Evolutionary conservation across 2,329 filamentous ascomycete species (phyloP), one percentile per base, ranked within the genome.

Genomic region (Claviceps spartinae): DNA sequence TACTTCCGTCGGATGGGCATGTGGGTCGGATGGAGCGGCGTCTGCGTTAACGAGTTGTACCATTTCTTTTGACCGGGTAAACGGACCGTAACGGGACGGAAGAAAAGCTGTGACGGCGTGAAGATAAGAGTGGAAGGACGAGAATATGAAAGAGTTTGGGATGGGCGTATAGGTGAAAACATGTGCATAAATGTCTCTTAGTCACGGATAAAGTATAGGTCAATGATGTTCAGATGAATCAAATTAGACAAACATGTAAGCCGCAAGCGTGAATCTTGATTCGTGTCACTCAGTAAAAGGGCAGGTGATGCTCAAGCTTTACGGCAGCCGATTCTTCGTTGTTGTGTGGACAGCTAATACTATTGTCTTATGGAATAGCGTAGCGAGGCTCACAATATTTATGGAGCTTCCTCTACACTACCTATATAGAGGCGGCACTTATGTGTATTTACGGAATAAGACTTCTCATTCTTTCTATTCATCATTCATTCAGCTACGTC

Each of bases 61-160:
- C 43, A 51, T 22, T 49, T 50, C 50, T 52, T 38, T 38, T 52
- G 11, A 14, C 18, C 20, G 11, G 49, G 51, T 18, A 51, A 53
- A 53, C 53, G 49, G 52, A 9, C 46, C 51, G 54, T 57, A 56
- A 52, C 59, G 30, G 20, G 5, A 11, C 5, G 43, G 43, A 6
- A 13, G 16, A 37, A 9, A 37, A 9, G 16, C 57, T 49, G 57
- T 60, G 54, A 62, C 57, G 60, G 55, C 55, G 46, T 59, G 59
- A 61, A 52, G 61, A 61, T 53, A 56, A 41, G 48, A 50, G 58
- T 51, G 54, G 61, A 59, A 60, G 59, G 57, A 60, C 51, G 53
- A 58, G 4, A 8, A 37, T 2, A 55, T 54, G 54, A 52, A 49
- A 54, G 50, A 52, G 58, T 58, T 57, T 51, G 49, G 44, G 57